A percentile compares a stretch with the other conserved stretches of the same genome.
These are phyloP conservation scores for Rhizophora mangle DNA, from an alignment of 345 rosid genomes.

Conservation along the genomic window DNA sequence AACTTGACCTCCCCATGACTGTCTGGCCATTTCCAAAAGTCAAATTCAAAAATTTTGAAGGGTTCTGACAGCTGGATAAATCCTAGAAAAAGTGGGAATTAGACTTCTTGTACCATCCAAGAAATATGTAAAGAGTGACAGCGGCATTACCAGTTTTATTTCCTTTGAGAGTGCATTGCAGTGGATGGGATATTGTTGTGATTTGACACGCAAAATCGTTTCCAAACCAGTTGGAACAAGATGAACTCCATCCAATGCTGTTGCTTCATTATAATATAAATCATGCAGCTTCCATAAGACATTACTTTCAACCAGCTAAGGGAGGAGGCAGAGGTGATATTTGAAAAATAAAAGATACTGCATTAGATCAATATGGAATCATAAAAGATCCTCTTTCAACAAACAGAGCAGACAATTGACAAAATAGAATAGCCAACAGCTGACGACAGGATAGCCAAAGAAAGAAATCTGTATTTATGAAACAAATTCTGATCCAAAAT, in stretches of 20 bases:
- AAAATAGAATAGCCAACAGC: background rate
- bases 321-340: conserved; percentile 5
- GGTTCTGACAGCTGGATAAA: conserved; percentile 89
- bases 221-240: conserved; percentile 64
- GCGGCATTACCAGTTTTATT: conserved; percentile 59
- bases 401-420: background rate
- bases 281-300: conserved; percentile 67
- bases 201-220: conserved; percentile 43
- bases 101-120: conserved; percentile 24
- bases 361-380: conserved; percentile 1
- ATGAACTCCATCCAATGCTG: conserved; percentile 50
- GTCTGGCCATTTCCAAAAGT: conserved; percentile 87
- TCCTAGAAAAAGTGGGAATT: conserved; percentile 40
- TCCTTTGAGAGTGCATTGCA: conserved; percentile 69
- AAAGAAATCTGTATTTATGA: no score
- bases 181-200: conserved; percentile 75
- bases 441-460: background rate
- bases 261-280: conserved; percentile 51
- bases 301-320: conserved; percentile 72
- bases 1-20: conserved; percentile 56
- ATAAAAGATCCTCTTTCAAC: conserved; percentile 5
- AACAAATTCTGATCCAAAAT: no score
- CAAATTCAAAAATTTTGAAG: conserved; percentile 81
- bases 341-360: conserved; percentile 13
- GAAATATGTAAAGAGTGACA: conserved; percentile 10